Conservation (phyloP, 2,329 filamentous ascomycete species). For the Chalara sp. region DNA sequence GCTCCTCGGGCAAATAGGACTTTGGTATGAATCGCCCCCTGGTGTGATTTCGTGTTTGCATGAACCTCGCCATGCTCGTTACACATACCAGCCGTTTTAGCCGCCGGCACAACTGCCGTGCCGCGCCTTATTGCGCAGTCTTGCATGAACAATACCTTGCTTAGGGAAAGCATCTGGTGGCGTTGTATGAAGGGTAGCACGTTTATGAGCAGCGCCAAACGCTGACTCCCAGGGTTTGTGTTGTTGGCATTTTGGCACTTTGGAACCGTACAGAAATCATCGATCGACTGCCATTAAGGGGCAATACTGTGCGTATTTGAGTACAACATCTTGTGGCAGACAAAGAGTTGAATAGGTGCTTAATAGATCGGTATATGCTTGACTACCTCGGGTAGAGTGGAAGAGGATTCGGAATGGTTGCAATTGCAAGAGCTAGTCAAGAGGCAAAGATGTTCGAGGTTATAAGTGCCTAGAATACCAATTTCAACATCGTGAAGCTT, state of each 20-base stretch:
- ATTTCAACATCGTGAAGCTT: too few relatives aligned
- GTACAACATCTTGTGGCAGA: not conserved
- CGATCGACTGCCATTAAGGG: not conserved
- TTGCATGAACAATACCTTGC: conserved; percentile 14
- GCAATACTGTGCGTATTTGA: not conserved
- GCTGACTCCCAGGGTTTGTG: conserved; percentile 1
- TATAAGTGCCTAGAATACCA: too few relatives aligned
- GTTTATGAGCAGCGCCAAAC: conserved; percentile 1
- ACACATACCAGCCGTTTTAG: conserved; percentile 7
- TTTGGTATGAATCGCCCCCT: too few relatives aligned
- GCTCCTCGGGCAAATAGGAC: too few relatives aligned
- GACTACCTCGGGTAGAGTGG: too few relatives aligned
- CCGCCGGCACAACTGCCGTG: conserved; percentile 10
- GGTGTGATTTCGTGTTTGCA: too few relatives aligned
- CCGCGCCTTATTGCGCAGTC: conserved; percentile 7
- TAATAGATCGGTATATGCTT: too few relatives aligned
- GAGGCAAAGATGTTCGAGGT: too few relatives aligned
- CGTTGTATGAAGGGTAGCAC: conserved; percentile 2
- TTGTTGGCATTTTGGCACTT: not conserved
- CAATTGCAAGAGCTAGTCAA: too few relatives aligned
- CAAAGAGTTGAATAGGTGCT: not conserved
- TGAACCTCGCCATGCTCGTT: too few relatives aligned
- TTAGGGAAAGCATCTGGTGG: conserved; percentile 8
- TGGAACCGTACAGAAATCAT: not conserved
- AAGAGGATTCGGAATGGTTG: too few relatives aligned